A percentile compares a stretch with the other conserved stretches of the same genome.
These are phyloP conservation scores for Elsinoe arachidis DNA, from an alignment of 2,329 filamentous ascomycete genomes.

Conservation along the genomic window DNA sequence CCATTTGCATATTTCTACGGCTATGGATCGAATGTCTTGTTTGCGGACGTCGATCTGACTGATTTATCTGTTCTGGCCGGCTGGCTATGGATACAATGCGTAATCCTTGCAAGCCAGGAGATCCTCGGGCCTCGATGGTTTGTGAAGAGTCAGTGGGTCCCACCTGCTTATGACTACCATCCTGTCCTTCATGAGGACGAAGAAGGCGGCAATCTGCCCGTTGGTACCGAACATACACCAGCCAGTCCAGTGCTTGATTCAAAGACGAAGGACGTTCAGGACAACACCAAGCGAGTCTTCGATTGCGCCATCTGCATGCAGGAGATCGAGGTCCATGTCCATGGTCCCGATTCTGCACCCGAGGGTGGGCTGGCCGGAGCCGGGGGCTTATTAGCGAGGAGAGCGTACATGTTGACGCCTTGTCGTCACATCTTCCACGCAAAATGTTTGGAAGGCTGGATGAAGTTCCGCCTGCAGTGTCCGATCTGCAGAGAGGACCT, in stretches of 20 bases:
- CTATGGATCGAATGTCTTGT: constrained; percentile 69
- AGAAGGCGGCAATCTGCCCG: constrained; percentile 64
- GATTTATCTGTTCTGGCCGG: constrained; percentile 57
- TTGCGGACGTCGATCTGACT: constrained; percentile 58
- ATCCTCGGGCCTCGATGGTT: constrained; percentile 84
- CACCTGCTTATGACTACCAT: constrained; percentile 85
- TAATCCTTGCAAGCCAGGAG: constrained; percentile 70
- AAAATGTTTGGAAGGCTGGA: constrained; percentile 87
- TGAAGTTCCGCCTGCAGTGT: constrained; percentile 86
- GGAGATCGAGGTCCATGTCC: constrained; percentile 76
- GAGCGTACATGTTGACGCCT: constrained; percentile 93
- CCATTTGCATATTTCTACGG: constrained; percentile 84
- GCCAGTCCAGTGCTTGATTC: constrained; percentile 18
- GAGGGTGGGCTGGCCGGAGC: constrained; percentile 38
- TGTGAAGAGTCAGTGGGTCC: constrained; percentile 55
- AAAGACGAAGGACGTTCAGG: constrained; percentile 26
- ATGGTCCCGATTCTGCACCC: constrained; percentile 41
- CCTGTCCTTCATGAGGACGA: constrained; percentile 80
- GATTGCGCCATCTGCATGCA: constrained; percentile 96
- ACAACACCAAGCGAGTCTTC: constrained; percentile 54
- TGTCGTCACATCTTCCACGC: constrained; percentile 95
- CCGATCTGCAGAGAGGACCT: constrained; percentile 88
- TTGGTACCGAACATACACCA: constrained; percentile 48
- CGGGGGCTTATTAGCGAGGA: constrained; percentile 62
- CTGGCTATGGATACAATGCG: constrained; percentile 84